Base-by-base conservation (phyloP, 2,329 filamentous ascomycete species). In the Capronia americana region DNA sequence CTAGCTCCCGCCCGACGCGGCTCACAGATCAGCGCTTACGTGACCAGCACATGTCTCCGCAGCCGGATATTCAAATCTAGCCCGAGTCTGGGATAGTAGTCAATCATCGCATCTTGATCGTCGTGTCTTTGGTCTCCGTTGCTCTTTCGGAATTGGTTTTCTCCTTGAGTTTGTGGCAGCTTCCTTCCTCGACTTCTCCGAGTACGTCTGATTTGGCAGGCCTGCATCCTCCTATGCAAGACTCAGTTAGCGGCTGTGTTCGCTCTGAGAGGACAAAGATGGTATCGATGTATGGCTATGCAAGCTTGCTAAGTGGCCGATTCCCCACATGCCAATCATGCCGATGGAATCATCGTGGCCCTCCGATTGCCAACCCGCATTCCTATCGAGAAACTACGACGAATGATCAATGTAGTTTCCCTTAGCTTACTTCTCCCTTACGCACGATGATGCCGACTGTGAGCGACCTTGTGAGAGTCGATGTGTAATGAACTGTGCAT, bases 21-120 rank as follows among this genome's bases (percentile, higher is more conserved):
- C 46, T 41, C 46, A 26, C 14, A 32, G 57, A 38, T 53, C 26
- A 60, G 46, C 57, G 30, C 30, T 60, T 60, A 60, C 30, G 46
- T 60, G 57, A 60, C 46, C 44, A 38, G 28, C 28, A 53, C 24
- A 44, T 32, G 56, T 20, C 48, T 5, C 10, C 7, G 30, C 14
- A 38, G 8, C 11, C 24, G 26, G 44, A 53, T 20, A 8, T 38
- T 12, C 23, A 6, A 51, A 26, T 10, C 46, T 28, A 51, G 57
- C 14, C 14, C 30, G 10, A 41, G 34, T 12, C n/a, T 20, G 26
- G 12, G 20, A 14, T 4, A 50, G n/a, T 4, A 50, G n/a, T 12
- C 20, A 50, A 23, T 20, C n/a, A 5, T n/a, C 23, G 8, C n/a
- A 50, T 23, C 23, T 50, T 50, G 46, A 50, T 11, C 46, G 7